Evolutionary conservation across 1,139 yeast genomes (phyloP), one percentile per base, ranked within the genome.

Genomic region (Debaryomycetaceae sp.): DNA sequence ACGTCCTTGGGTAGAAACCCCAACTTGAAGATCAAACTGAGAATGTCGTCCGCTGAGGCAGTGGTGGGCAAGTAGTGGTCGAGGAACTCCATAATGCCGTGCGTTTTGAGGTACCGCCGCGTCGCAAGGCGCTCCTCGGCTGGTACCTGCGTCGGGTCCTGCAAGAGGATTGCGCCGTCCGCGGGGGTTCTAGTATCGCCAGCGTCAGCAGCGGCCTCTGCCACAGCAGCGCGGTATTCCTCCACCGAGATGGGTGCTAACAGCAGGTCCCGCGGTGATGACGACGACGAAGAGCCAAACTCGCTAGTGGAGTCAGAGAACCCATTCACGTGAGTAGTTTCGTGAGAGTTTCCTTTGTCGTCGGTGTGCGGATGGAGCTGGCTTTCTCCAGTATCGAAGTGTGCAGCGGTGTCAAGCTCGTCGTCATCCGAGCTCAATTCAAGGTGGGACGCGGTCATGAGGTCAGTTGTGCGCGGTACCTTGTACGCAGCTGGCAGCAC

Each of bases 41-140:
- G 46, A 18, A 80, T 65, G 43, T 78, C 78, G 16, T 70, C 61
- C 9, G 75, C 62, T 13, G 72, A 62, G 10, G 85, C 76, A 2
- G 73, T 70, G 2, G 70, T 65, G 1, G 89, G 84, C 19, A 83
- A 53, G 43, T 72, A 82, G 28, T 64, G 61, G 35, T 73, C 74
- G 32, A 85, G 54, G 43, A 83, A 81, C 37, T 58, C 53, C 40
- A 68, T 56, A 19, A 75, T 65, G 0, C 95, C 95, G 37, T 72
- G 53, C n/a, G 58, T 52, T 47, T 81, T 82, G 34, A 86, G 55
- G 43, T 49, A 78, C 35, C 64, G 60, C 36, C 91, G 68, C 1
- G 86, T 78, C 34, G 68, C 56, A 5, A 43, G 43, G 12, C 61
- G 48, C 3, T 41, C 28, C 18, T 42, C 47, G 8, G 44, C 45